phyloP scores from a whole-genome alignment of 441 rosid genomes.

The Bruguiera hainesii region DNA sequence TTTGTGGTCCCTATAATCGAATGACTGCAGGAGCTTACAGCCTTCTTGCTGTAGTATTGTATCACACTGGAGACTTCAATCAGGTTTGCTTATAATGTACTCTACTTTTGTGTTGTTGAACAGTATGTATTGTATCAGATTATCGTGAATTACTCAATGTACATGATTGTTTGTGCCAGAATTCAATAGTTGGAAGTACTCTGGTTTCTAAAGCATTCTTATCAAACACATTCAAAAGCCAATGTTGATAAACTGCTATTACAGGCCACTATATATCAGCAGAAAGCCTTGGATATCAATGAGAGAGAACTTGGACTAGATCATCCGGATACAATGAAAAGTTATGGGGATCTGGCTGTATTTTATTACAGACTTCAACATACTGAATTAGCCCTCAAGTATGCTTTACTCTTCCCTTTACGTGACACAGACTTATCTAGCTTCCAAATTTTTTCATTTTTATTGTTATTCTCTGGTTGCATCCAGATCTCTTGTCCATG shows the following conservation, averaged over 20 bases:
- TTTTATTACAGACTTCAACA: slow-evolving; percentile 76
- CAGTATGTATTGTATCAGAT: neutral
- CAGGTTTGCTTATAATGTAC: slow-evolving; percentile 48
- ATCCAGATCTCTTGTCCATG: slow-evolving; percentile 1
- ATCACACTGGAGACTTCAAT: slow-evolving; percentile 91
- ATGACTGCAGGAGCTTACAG: slow-evolving; percentile 90
- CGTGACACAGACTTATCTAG: neutral
- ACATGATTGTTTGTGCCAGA: neutral
- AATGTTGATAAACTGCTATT: neutral
- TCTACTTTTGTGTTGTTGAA: slow-evolving; percentile 8
- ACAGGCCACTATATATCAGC: slow-evolving; percentile 81
- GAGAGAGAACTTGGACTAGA: slow-evolving; percentile 96
- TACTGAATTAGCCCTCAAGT: slow-evolving; percentile 74
- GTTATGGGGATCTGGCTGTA: slow-evolving; percentile 69
- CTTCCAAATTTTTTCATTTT: neutral
- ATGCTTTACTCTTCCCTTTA: slow-evolving; percentile 17
- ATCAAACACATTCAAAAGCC: neutral
- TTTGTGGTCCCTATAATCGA: slow-evolving; percentile 92
- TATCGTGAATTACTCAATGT: slow-evolving; percentile 11
- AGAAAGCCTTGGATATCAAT: slow-evolving; percentile 90
- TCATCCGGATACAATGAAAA: slow-evolving; percentile 85
- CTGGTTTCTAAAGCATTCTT: neutral
- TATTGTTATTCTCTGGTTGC: neutral
- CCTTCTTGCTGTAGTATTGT: slow-evolving; percentile 91
- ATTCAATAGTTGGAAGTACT: neutral